Percentiles rank a stretch among this genome's conserved stretches.
phyloP scores from a whole-genome alignment of 176 grass and related monocot genomes.

The Zoysia japonica region DNA sequence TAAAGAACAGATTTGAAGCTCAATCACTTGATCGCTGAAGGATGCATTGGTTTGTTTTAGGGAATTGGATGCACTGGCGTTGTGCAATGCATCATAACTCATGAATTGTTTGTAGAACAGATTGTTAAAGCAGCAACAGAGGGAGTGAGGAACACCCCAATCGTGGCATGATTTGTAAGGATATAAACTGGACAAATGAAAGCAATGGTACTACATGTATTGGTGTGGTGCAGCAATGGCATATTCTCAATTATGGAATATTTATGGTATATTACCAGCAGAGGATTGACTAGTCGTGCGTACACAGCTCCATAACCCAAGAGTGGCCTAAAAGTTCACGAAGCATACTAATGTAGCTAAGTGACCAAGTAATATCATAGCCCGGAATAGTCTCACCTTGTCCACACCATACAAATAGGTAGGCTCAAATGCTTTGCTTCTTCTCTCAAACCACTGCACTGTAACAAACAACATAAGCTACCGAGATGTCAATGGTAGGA shows the following conservation, averaged over 20 bases:
- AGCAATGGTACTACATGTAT: background rate
- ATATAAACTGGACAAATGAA: slow-evolving; percentile 1
- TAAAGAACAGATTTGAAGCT: background rate
- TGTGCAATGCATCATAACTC: background rate
- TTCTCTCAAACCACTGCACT: slow-evolving; percentile 95
- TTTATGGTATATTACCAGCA: background rate
- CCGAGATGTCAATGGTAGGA: slow-evolving; percentile 33
- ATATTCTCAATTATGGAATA: background rate
- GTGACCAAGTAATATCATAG: slow-evolving; percentile 30
- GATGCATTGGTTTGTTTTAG: background rate
- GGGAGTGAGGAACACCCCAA: background rate
- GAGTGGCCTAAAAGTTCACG: slow-evolving; percentile 13
- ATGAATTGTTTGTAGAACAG: background rate
- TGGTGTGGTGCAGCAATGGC: background rate
- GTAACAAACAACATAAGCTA: slow-evolving; percentile 52
- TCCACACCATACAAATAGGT: slow-evolving; percentile 91
- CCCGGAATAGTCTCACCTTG: slow-evolving; percentile 62
- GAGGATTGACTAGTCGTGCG: background rate
- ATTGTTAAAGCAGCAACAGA: background rate
- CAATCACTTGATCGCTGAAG: background rate
- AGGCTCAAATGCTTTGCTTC: slow-evolving; percentile 94
- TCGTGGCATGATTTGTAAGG: background rate
- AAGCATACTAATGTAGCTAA: slow-evolving; percentile 2
- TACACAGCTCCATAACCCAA: slow-evolving; percentile 1
- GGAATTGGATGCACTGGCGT: too few relatives aligned